Evolutionary conservation across 148 eudicot genomes (phyloP).

Genomic region (Arctostaphylos glauca): DNA sequence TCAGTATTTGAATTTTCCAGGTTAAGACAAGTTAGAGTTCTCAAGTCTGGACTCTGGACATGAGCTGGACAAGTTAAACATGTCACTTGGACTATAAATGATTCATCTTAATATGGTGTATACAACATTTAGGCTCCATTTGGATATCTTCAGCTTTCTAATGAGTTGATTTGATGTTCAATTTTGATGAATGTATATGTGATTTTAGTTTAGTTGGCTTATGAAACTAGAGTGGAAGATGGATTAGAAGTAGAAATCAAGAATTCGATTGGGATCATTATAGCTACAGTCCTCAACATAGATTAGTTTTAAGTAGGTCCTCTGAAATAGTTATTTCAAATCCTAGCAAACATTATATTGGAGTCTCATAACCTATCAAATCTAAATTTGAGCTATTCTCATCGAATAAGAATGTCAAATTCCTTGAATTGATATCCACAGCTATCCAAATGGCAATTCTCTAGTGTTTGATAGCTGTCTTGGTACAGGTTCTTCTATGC

Average conservation of each 20-base stretch:
- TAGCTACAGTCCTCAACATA: neutral
- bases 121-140: neutral
- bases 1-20: neutral
- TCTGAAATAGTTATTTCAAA: neutral
- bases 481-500: constrained; percentile 48
- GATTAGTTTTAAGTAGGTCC: neutral
- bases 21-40: neutral
- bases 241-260: neutral
- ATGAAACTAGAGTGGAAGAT: neutral
- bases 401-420: neutral
- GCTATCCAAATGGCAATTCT: neutral
- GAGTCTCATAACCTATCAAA: neutral
- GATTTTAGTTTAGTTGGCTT: neutral
- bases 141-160: neutral
- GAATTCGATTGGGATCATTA: neutral
- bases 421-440: neutral
- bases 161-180: neutral
- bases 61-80: neutral
- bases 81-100: neutral
- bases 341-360: neutral
- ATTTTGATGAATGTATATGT: neutral
- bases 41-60: neutral
- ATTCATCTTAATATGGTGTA: neutral
- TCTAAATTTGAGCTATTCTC: neutral
- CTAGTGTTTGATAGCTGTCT: neutral